A percentile compares a stretch with the other conserved stretches of the same genome.
Evolutionary conservation across 345 rosid species (phyloP).

Genomic region (Aquilaria yunnanensis): DNA sequence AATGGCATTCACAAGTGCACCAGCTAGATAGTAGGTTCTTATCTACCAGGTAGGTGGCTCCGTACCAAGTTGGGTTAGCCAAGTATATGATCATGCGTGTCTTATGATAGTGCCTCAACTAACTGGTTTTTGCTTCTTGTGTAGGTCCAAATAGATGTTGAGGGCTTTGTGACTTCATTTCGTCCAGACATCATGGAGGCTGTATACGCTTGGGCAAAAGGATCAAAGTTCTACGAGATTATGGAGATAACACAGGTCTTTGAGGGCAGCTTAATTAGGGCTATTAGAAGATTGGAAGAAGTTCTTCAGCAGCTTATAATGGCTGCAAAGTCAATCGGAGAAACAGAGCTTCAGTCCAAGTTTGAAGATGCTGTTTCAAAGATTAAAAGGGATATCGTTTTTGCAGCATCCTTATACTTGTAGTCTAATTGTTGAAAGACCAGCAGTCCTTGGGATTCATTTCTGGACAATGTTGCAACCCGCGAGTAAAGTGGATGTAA

Average conservation of each 20-base stretch:
- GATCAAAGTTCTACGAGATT: slow-evolving; percentile 90
- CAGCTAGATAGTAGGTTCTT: no score
- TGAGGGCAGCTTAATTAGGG: slow-evolving; percentile 98
- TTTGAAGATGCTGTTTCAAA: slow-evolving; percentile 85
- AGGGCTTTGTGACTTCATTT: slow-evolving; percentile 74
- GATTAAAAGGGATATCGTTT: slow-evolving; percentile 94
- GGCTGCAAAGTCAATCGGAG: slow-evolving; percentile 88
- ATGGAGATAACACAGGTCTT: slow-evolving; percentile 91
- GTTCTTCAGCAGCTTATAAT: slow-evolving; percentile 93
- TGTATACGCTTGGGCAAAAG: slow-evolving; percentile 97
- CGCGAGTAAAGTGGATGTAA: no score
- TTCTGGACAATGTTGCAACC: no score
- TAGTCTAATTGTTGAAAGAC: slow-evolving; percentile 16
- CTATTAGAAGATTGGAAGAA: slow-evolving; percentile 94
- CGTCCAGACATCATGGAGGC: slow-evolving; percentile 96
- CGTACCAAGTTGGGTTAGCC: not conserved
- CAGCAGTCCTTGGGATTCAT: no score
- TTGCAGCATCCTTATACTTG: slow-evolving; percentile 91
- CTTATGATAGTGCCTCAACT: not conserved
- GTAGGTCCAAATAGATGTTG: slow-evolving; percentile 87
- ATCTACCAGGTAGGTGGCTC: no score
- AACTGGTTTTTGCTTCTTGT: not conserved
- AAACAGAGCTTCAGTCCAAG: slow-evolving; percentile 71
- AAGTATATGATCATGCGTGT: not conserved
- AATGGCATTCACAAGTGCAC: no score